These are phyloP conservation scores for Lipomyces lipofer DNA, from an alignment of 805 yeast genomes.

Conservation along the genomic window DNA sequence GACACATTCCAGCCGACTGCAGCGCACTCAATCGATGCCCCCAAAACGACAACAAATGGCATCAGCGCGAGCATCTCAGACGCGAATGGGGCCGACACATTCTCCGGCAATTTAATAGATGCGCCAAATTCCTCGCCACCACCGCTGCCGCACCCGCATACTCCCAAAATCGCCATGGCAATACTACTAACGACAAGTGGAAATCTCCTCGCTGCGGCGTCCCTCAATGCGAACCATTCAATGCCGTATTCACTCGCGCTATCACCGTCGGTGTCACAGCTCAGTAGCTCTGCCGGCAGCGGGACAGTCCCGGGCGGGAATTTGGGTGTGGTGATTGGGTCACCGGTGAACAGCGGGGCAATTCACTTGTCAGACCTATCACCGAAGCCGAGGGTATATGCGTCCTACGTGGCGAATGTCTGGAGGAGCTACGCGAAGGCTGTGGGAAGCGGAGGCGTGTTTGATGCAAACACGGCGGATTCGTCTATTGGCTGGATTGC, in stretches of 20 bases:
- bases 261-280: conserved; percentile 26
- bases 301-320: neutral
- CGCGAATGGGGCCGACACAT: neutral
- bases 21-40: neutral
- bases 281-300: conserved; percentile 4
- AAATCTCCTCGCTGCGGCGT: conserved; percentile 21
- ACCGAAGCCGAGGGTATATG: conserved; percentile 32
- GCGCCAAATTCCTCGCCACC: neutral
- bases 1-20: too few relatives aligned
- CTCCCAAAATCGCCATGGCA: conserved; percentile 28
- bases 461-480: conserved; percentile 1
- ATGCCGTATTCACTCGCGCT: conserved; percentile 16
- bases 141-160: conserved; percentile 10
- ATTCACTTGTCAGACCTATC: conserved; percentile 23
- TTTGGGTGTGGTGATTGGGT: neutral
- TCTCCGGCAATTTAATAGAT: too few relatives aligned
- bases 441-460: neutral
- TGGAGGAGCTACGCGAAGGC: conserved; percentile 27
- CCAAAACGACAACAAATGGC: neutral
- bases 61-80: neutral
- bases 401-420: conserved; percentile 29
- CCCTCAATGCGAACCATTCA: conserved; percentile 5
- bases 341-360: conserved; percentile 3
- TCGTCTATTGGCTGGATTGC: conserved; percentile 34
- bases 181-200: conserved; percentile 19